Base-by-base conservation (phyloP, 83 land plant species). In the Diphasiastrum complanatum region DNA sequence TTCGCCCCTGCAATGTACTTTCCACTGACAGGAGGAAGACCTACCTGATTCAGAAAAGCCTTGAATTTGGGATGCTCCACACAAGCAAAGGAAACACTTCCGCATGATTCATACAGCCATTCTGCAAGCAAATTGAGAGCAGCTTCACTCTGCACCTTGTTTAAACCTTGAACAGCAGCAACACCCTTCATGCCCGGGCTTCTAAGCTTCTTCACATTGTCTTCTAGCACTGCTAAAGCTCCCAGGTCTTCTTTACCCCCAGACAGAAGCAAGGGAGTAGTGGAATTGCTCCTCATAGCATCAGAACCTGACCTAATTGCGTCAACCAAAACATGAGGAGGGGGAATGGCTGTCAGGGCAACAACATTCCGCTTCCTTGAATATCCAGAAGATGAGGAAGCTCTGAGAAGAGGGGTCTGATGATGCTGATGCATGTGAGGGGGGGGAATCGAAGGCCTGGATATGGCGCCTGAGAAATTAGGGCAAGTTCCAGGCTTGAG, bases 241-340 rank as follows among this genome's bases (percentile, higher is more conserved):
- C 86, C 83, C 63, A 85, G 73, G 51, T 87, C 95, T 66, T 89
- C 95, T 32, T 85, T 82, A 24, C 95, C 95, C 6, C 95, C 95
- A 0, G 95, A 89, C 5, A 89, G 74, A 31, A 79, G 35, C 26
- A 75, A 51, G 5, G 75, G 73, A 2, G 64, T 41, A 48, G 66
- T 61, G 45, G 57, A 23, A 11, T n/a, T n/a, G n/a, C n/a, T n/a
- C n/a, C n/a, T n/a, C n/a, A n/a, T n/a, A n/a, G n/a, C n/a, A n/a
- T n/a, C n/a, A n/a, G n/a, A n/a, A n/a, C n/a, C n/a, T n/a, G n/a
- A n/a, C n/a, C n/a, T n/a, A n/a, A n/a, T n/a, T n/a, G n/a, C n/a
- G n/a, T n/a, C n/a, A n/a, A n/a, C n/a, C n/a, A n/a, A n/a, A n/a
- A n/a, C n/a, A n/a, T n/a, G 57, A 10, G 5, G 29, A n/a, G n/a